phyloP scores from a whole-genome alignment of 345 rosid species.

The Anastatica hierochuntica region DNA sequence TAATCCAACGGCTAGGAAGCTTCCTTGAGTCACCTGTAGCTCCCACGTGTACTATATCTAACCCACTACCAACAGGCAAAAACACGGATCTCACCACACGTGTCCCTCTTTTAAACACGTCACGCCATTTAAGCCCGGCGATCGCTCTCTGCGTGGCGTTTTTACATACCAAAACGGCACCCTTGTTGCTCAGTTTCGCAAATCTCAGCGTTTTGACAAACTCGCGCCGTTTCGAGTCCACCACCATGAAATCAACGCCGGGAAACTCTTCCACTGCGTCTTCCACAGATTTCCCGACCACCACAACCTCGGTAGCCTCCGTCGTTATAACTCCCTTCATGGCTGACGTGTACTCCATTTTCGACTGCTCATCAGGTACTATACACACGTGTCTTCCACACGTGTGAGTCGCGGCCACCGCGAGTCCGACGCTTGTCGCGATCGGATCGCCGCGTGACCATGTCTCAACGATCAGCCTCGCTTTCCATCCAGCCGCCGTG shows the following conservation, averaged over 20 bases:
- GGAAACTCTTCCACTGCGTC: slow-evolving; percentile 37
- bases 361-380: slow-evolving; percentile 65
- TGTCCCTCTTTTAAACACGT: slow-evolving; percentile 37
- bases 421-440: slow-evolving; percentile 64
- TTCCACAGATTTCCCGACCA: slow-evolving; percentile 37
- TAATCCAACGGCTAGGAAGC: slow-evolving; percentile 64
- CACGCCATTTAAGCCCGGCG: slow-evolving; percentile 46
- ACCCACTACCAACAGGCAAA: slow-evolving; percentile 68
- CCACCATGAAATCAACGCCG: slow-evolving; percentile 71
- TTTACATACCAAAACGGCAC: slow-evolving; percentile 70
- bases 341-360: slow-evolving; percentile 37
- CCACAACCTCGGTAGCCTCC: slow-evolving; percentile 23
- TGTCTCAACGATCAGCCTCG: slow-evolving; percentile 66
- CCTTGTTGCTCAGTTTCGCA: slow-evolving; percentile 45
- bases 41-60: slow-evolving; percentile 64
- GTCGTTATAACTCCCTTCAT: slow-evolving; percentile 28
- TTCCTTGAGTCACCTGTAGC: slow-evolving; percentile 14
- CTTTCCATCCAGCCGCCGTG: slow-evolving; percentile 87
- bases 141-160: slow-evolving; percentile 38
- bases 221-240: slow-evolving; percentile 49
- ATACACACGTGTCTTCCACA: slow-evolving; percentile 71
- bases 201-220: slow-evolving; percentile 44
- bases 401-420: slow-evolving; percentile 59
- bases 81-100: slow-evolving; percentile 57
- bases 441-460: slow-evolving; percentile 57